Conservation (phyloP, 306 rosid genomes). For the Purshia tridentata region DNA sequence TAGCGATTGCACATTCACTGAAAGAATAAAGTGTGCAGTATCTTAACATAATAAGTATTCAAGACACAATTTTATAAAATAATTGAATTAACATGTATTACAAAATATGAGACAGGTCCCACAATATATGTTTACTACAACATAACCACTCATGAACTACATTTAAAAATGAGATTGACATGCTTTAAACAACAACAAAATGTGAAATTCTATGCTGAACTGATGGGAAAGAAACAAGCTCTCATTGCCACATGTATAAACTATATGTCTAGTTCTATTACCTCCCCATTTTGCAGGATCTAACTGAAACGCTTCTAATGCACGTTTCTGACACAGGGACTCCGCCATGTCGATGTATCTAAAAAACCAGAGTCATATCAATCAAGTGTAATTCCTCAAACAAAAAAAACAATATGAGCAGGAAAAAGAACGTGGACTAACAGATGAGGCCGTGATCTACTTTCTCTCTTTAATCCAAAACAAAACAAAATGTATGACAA, state of each 20-base stretch:
- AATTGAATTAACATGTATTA: slow-evolving; percentile 9
- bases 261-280: slow-evolving; percentile 20
- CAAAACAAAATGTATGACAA: neutral
- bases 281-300: slow-evolving; percentile 99
- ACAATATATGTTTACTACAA: slow-evolving; percentile 9
- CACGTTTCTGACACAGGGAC: slow-evolving; percentile 80
- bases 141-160: neutral
- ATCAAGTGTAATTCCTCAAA: neutral
- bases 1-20: slow-evolving; percentile 90
- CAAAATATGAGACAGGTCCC: neutral
- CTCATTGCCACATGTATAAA: neutral
- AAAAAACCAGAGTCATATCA: neutral
- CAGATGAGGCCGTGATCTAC: neutral
- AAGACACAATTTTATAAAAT: slow-evolving; percentile 2
- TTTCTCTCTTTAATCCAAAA: neutral
- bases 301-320: slow-evolving; percentile 72
- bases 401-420: neutral
- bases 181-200: neutral
- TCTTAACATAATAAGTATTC: slow-evolving; percentile 24
- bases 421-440: neutral
- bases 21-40: slow-evolving; percentile 35
- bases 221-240: neutral
- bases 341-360: slow-evolving; percentile 98
- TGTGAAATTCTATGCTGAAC: neutral
- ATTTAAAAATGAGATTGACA: neutral